Evolutionary conservation across 768 basidiomycete genomes (phyloP), one percentile per base, ranked within the genome.

Genomic region (Daedalea quercina): DNA sequence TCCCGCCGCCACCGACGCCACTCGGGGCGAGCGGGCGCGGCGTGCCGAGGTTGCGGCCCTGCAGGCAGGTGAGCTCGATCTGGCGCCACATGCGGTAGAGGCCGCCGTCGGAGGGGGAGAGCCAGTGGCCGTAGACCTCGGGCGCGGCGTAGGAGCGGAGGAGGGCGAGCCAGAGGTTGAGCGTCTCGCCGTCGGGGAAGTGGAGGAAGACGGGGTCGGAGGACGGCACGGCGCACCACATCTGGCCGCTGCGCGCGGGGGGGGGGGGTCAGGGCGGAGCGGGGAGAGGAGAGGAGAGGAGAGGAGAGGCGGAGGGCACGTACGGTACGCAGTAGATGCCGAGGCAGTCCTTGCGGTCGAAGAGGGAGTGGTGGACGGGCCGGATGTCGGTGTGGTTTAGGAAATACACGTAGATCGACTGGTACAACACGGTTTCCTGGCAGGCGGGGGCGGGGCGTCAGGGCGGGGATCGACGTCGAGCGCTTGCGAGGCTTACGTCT

Each of bases 21-120:
- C 19, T 15, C 11, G 23, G 12, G 50, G 69, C 68, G 50, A 70
- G 61, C 3, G 71, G 65, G 17, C 71, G 79, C 41, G 72, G 67
- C 53, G 73, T 74, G 45, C 87, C 86, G 28, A 94, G 72, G 61
- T 84, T 83, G 37, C 89, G 81, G 12, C 82, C 90, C 67, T 89
- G 85, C 35, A 85, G 73, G 51, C 90, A 74, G 26, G 79, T 78
- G 23, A 93, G 71, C 56, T 88, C 81, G 22, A 93, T 76, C 65
- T 88, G 86, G 47, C 92, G 77, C 87, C 88, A 93, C 80, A 93
- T 87, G 51, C 91, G 83, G 68, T 89, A 91, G 11, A 87, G 79
- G 7, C 90, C 90, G 41, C 85, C 87, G 54, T 84, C 83, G 47
- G 67, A 61, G 20, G 79, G 73, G 35, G 73, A 72, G 57, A 75